Conservation (phyloP, 805 yeast genomes). For the Saccharomycopsis sp. region DNA sequence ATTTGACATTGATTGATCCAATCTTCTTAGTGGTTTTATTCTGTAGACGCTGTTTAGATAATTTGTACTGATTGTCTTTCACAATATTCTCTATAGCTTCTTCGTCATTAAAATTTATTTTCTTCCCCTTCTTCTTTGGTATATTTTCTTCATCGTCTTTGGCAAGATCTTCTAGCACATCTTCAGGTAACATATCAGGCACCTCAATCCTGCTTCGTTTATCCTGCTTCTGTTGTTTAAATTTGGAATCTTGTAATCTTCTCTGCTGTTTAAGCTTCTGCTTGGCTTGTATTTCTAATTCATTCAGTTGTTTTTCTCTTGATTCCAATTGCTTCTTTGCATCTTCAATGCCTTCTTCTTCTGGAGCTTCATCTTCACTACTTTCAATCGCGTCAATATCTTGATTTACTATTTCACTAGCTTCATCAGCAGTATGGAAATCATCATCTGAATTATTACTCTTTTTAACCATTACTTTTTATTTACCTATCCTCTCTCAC, state of each 20-base stretch:
- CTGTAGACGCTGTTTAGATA: constrained; percentile 7
- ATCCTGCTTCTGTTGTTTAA: constrained; percentile 11
- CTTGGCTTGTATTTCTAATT: neutral
- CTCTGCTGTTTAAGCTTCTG: constrained; percentile 5
- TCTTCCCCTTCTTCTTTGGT: neutral
- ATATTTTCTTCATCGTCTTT: neutral
- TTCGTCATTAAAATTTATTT: constrained; percentile 2
- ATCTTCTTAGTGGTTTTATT: constrained; percentile 3
- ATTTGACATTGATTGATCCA: constrained; percentile 14
- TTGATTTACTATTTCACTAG: neutral
- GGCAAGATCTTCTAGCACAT: constrained; percentile 5
- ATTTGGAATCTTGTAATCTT: constrained; percentile 10
- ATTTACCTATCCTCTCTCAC: too few species aligned
- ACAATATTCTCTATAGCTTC: constrained; percentile 8
- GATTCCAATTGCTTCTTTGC: neutral
- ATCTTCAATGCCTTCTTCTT: neutral
- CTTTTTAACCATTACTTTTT: neutral
- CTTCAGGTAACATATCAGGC: constrained; percentile 15
- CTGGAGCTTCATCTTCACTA: constrained; percentile 20
- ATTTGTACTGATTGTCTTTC: constrained; percentile 3
- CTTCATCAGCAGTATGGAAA: constrained; percentile 14
- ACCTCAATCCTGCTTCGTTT: neutral
- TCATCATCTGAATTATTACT: constrained; percentile 16
- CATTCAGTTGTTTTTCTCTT: neutral
- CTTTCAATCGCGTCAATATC: neutral